phyloP scores from a whole-genome alignment of 768 basidiomycete species.

The Lactarius sp. region DNA sequence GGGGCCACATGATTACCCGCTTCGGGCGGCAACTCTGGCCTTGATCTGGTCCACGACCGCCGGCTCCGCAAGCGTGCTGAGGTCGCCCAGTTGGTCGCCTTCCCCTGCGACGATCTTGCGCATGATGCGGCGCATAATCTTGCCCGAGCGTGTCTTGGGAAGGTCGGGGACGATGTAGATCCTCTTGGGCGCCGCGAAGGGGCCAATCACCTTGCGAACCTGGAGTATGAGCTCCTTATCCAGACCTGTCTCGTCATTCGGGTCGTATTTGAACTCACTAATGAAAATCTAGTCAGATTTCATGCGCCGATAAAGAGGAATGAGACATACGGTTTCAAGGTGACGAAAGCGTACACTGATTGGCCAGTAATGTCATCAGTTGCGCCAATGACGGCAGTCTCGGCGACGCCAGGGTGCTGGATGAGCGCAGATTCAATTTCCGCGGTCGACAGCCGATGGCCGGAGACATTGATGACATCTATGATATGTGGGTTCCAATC shows the following conservation, averaged over 20 bases:
- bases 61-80: slow-evolving; percentile 91
- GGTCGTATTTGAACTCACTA: slow-evolving; percentile 78
- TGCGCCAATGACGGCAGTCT: slow-evolving; percentile 89
- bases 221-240: slow-evolving; percentile 88
- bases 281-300: background rate
- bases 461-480: slow-evolving; percentile 98
- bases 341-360: slow-evolving; percentile 92
- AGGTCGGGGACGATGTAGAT: slow-evolving; percentile 78
- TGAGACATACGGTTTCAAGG: slow-evolving; percentile 80
- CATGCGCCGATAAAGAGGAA: background rate
- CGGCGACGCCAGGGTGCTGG: slow-evolving; percentile 90
- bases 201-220: slow-evolving; percentile 96
- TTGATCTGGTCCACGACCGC: slow-evolving; percentile 80
- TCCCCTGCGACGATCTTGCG: slow-evolving; percentile 95
- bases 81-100: slow-evolving; percentile 91
- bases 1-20: background rate
- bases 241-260: slow-evolving; percentile 61
- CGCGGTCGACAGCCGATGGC: slow-evolving; percentile 93
- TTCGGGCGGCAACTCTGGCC: slow-evolving; percentile 59
- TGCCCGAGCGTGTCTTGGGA: slow-evolving; percentile 93
- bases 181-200: slow-evolving; percentile 96
- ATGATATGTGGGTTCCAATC: slow-evolving; percentile 7
- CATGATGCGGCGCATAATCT: slow-evolving; percentile 96
- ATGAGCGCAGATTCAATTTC: slow-evolving; percentile 98
- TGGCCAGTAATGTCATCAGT: slow-evolving; percentile 88